Evolutionary conservation across 2,329 filamentous ascomycete genomes (phyloP).

Genomic region (Colletotrichum sp.): DNA sequence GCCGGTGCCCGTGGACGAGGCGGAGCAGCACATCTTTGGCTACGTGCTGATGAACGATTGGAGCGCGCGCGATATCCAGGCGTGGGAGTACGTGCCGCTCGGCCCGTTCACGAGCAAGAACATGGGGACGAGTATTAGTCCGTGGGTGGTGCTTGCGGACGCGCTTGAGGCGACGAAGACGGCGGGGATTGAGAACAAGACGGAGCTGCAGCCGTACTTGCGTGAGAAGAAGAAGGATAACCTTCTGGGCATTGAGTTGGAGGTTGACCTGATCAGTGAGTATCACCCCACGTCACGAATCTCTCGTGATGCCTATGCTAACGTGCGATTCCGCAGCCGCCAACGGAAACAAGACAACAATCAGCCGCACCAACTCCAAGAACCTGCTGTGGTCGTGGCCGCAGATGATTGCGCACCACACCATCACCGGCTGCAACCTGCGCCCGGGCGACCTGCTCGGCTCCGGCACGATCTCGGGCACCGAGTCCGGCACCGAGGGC

Average conservation of each 20-base stretch:
- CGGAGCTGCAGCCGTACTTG: conserved; percentile 47
- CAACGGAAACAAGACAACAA: conserved; percentile 31
- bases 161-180: conserved; percentile 47
- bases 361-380: conserved; percentile 32
- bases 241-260: conserved; percentile 40
- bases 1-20: conserved; percentile 69
- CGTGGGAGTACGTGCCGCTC: conserved; percentile 64
- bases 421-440: conserved; percentile 77
- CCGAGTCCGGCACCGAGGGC: conserved; percentile 67
- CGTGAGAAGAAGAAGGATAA: conserved; percentile 57
- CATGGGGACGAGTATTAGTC: conserved; percentile 63
- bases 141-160: conserved; percentile 68
- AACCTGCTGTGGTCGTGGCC: conserved; percentile 79
- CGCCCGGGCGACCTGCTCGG: conserved; percentile 77
- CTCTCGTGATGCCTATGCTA: neutral
- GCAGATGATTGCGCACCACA: conserved; percentile 85
- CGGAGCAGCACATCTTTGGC: conserved; percentile 76
- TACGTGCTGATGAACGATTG: conserved; percentile 70
- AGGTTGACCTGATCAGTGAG: conserved; percentile 45
- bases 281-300: neutral
- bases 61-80: conserved; percentile 67
- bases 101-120: conserved; percentile 69
- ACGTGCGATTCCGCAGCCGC: conserved; percentile 27
- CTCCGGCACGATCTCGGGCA: conserved; percentile 77
- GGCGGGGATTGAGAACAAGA: conserved; percentile 35